Evolutionary conservation across 2,329 filamentous ascomycete species (phyloP), one percentile per base, ranked within the genome.

Genomic region (Pseudopithomyces maydicus): DNA sequence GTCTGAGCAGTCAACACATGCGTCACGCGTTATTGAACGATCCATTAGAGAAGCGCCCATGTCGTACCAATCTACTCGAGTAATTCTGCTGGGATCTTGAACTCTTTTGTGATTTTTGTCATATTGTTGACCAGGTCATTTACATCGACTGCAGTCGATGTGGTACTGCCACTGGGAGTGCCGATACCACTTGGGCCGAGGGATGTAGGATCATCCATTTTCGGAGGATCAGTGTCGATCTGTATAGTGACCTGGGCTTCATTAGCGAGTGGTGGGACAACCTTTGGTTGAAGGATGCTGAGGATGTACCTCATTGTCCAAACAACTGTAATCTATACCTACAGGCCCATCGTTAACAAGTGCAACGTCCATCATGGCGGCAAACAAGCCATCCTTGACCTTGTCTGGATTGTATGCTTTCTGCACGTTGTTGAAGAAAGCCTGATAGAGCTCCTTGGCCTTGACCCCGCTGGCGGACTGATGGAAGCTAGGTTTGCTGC

Each of bases 281-380:
- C 19, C 26, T 36, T 45, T 43, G 46, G 45, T n/a, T 15, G 49
- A 52, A 56, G 38, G 46, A 59, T 63, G 57, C 55, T 64, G 69
- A 67, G 72, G 68, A 67, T 78, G 71, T 84, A 85, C 83, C 81
- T 79, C 82, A 75, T 80, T 80, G 72, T 85, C 82, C 67, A 81
- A 76, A 77, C 81, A 85, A 75, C 77, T 77, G 76, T 81, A 85
- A 73, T 85, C 80, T 66, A 84, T 74, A 85, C 85, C 81, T 84
- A 88, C 86, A 79, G 86, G 86, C 70, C 86, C 86, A 69, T 98
- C 94, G 65, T 98, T 98, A 48, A 97, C 88, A 29, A 97, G 78
- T 47, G 90, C 90, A 56, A 99, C 94, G 71, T 98, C 90, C 95
- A 99, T 99, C 93, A 96, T 97, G 48, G 95, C 95, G 72, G 97